These are phyloP conservation scores for Chlorociboria aeruginascens DNA, from an alignment of 495 filamentous ascomycete species.

Conservation along the genomic window DNA sequence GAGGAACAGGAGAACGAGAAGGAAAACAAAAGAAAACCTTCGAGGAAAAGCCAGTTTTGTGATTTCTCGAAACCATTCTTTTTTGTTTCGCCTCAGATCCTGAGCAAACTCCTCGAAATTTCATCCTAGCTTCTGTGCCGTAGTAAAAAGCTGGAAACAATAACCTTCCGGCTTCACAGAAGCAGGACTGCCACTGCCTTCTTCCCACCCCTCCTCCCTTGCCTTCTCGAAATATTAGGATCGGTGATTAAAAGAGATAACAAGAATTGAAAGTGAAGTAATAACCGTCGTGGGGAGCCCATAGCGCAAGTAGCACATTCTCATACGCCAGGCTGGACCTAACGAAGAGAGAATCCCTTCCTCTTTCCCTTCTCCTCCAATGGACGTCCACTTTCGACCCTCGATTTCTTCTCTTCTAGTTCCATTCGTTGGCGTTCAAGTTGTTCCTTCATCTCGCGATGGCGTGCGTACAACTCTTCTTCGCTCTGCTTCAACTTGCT, in stretches of 20 bases:
- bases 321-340: conserved; percentile 23
- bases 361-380: conserved; percentile 92
- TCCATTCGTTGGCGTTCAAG: conserved; percentile 87
- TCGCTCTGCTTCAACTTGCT: conserved; percentile 99
- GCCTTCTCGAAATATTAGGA: conserved; percentile 14
- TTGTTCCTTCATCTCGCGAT: conserved; percentile 99
- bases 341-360: conserved; percentile 98
- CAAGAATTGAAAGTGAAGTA: conserved; percentile 21
- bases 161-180: conserved; percentile 11
- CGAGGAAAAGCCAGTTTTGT: conserved; percentile 14
- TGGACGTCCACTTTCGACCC: conserved; percentile 86
- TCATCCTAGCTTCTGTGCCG: conserved; percentile 4
- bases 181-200: conserved; percentile 11
- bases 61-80: conserved; percentile 11
- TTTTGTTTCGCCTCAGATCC: conserved; percentile 3
- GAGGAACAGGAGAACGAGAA: conserved; percentile 11
- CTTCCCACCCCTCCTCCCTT: conserved; percentile 1
- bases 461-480: conserved; percentile 93
- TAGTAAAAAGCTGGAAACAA: no score
- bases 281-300: conserved; percentile 14
- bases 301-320: conserved; percentile 9
- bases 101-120: conserved; percentile 14
- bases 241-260: conserved; percentile 20
- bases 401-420: conserved; percentile 91
- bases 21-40: conserved; percentile 5